phyloP scores from a whole-genome alignment of 306 rosid genomes.

The Casuarina cunninghamiana region DNA sequence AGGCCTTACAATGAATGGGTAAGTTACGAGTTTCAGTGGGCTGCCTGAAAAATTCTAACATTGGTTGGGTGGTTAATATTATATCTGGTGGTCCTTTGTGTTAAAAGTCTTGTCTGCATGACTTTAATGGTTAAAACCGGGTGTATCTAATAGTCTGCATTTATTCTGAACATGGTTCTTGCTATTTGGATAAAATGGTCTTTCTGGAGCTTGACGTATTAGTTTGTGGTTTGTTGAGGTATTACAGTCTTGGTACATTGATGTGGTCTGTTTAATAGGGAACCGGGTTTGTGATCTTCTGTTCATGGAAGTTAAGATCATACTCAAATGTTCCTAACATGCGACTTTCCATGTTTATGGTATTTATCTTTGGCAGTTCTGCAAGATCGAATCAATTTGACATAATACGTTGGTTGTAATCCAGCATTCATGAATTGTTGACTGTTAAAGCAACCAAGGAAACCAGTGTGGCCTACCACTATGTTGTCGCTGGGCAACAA shows the following conservation, averaged over 20 bases:
- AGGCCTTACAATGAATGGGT: not conserved
- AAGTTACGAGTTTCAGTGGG: not conserved
- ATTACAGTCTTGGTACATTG: not conserved
- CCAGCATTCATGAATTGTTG: too few relatives aligned
- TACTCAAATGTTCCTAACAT: slow-evolving; percentile 1
- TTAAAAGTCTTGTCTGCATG: not conserved
- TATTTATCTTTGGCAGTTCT: not conserved
- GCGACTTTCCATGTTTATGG: not conserved
- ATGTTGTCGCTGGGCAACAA: too few relatives aligned
- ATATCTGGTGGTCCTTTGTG: not conserved
- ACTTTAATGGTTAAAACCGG: not conserved
- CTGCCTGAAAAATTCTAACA: not conserved
- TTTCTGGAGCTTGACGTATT: not conserved
- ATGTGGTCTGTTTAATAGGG: not conserved
- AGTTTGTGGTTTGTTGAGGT: not conserved
- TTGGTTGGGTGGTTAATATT: not conserved
- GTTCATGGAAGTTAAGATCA: not conserved
- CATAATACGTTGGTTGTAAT: too few relatives aligned
- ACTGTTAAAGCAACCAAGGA: too few relatives aligned
- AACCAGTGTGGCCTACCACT: too few relatives aligned
- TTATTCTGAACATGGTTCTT: not conserved
- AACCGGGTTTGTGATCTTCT: not conserved
- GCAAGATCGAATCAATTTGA: not conserved
- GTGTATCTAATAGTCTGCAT: not conserved
- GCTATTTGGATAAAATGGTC: slow-evolving; percentile 9